Evolutionary conservation across 768 basidiomycete genomes (phyloP).

Genomic region (Lactifluus pinguis): DNA sequence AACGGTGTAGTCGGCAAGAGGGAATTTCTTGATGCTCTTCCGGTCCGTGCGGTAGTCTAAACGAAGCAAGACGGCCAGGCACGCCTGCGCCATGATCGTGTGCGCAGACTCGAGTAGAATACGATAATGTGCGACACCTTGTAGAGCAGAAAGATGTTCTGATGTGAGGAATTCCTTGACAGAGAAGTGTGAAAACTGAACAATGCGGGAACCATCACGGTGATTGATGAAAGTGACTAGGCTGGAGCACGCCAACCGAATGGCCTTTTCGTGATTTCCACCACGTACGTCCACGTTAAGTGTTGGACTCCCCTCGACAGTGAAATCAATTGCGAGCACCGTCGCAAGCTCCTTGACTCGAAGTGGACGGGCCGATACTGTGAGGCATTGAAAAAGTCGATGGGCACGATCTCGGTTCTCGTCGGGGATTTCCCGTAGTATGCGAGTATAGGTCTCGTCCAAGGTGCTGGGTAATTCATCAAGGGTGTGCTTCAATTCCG

Average conservation of each 20-base stretch:
- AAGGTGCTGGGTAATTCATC: neutral
- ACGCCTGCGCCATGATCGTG: neutral
- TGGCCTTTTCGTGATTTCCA: neutral
- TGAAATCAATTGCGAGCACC: neutral
- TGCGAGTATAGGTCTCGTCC: neutral
- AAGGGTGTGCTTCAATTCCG: neutral
- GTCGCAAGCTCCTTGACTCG: neutral
- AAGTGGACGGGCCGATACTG: neutral
- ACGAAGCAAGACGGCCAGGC: neutral
- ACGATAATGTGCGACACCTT: neutral
- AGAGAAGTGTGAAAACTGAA: conserved; percentile 2
- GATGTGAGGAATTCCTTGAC: conserved; percentile 1
- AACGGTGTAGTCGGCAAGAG: neutral
- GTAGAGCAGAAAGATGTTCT: neutral
- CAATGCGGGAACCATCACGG: neutral
- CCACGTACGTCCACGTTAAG: neutral
- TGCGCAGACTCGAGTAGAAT: neutral
- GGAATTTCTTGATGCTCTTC: neutral
- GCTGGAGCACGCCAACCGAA: neutral
- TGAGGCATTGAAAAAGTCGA: neutral
- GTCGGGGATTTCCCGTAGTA: neutral
- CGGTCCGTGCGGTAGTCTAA: neutral
- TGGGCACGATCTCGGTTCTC: neutral
- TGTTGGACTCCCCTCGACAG: neutral
- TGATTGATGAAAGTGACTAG: neutral